These are phyloP conservation scores for Aureobasidium sp. DNA, from an alignment of 2,329 filamentous ascomycete genomes.

Conservation along the genomic window DNA sequence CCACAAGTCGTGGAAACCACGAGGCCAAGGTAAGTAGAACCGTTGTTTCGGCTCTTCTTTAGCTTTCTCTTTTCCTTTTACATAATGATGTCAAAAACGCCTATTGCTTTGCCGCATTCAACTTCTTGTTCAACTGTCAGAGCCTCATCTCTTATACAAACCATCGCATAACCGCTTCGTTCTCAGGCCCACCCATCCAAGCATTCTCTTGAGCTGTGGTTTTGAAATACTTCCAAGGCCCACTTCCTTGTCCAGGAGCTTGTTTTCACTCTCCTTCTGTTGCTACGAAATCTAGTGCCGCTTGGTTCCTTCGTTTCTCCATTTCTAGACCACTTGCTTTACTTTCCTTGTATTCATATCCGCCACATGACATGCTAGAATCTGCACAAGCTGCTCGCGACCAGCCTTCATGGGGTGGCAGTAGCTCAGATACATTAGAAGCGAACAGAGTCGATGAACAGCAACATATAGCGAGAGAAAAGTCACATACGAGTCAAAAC, in stretches of 20 bases:
- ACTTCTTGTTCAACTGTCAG: not conserved
- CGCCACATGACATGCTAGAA: not conserved
- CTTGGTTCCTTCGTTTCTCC: not conserved
- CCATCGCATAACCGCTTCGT: not conserved
- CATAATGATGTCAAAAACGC: conserved; percentile 12
- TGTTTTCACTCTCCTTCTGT: not conserved
- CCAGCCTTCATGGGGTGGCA: not conserved
- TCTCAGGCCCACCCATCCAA: not conserved
- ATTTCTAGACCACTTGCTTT: not conserved
- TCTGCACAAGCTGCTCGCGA: not conserved
- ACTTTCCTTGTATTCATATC: not conserved
- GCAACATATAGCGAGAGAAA: not conserved
- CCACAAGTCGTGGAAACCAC: not conserved
- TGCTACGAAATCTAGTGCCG: not conserved
- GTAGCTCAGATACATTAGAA: conserved; percentile 4
- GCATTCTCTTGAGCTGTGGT: not conserved
- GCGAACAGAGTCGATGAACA: conserved; percentile 5
- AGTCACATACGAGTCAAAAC: not conserved
- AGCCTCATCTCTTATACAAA: conserved; percentile 9
- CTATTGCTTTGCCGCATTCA: conserved; percentile 7
- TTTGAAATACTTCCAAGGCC: not conserved
- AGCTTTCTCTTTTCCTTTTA: conserved; percentile 2
- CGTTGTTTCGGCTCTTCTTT: not conserved
- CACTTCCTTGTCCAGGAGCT: not conserved
- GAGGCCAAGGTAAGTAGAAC: not conserved